Conservation (phyloP, 345 rosid species). For the Iberis pinnata region DNA sequence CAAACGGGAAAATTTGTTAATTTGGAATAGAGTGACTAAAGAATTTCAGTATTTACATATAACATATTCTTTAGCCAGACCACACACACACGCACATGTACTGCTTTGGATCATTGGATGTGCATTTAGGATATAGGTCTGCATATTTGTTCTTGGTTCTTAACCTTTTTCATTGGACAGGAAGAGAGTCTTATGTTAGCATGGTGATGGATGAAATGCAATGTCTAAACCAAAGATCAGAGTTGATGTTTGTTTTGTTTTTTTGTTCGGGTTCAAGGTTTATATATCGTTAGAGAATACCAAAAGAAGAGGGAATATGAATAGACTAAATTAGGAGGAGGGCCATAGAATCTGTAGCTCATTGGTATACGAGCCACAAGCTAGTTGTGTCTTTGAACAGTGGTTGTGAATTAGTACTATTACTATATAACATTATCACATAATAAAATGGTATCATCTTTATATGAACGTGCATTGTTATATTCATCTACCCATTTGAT, state of each 20-base stretch:
- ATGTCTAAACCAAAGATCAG: constrained; percentile 8
- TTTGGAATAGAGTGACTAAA: no score
- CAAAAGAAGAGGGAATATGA: constrained; percentile 9
- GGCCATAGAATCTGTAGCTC: constrained; percentile 8
- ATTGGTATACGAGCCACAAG: constrained; percentile 10
- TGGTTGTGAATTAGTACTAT: constrained; percentile 21
- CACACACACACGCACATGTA: no score
- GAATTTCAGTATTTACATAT: no score
- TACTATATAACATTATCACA: constrained; percentile 1
- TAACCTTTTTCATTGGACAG: constrained; percentile 19
- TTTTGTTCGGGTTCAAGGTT: background rate
- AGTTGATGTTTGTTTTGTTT: constrained; percentile 20
- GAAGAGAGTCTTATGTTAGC: constrained; percentile 17
- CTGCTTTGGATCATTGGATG: background rate
- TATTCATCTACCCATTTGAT: no score
- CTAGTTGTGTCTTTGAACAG: constrained; percentile 13
- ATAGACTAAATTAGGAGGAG: constrained; percentile 23
- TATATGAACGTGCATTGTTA: no score
- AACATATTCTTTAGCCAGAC: no score
- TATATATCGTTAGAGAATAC: constrained; percentile 18
- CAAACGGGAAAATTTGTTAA: background rate
- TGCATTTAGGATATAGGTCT: background rate
- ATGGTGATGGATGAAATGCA: constrained; percentile 16
- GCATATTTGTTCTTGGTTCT: constrained; percentile 9
- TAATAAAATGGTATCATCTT: background rate